Conservation (phyloP, 2,329 filamentous ascomycete genomes). For the Ophiocordyceps robertsii region DNA sequence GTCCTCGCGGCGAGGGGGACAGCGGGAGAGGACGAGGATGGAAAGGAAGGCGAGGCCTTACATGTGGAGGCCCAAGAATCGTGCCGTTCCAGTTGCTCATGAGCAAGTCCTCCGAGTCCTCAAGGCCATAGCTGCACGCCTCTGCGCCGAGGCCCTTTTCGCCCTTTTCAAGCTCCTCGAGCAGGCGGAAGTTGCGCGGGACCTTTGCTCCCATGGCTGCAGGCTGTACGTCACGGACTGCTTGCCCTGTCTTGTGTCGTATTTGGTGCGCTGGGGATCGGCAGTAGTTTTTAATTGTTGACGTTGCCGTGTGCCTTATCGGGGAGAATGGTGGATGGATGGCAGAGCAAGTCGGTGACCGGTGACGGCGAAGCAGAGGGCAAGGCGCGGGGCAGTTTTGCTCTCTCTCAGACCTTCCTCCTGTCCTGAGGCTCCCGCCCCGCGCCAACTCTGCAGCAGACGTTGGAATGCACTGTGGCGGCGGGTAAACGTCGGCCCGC, state of each 20-base stretch:
- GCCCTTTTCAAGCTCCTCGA: constrained; percentile 97
- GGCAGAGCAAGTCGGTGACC: not conserved
- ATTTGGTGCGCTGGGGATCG: too few relatives aligned
- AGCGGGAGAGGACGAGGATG: not conserved
- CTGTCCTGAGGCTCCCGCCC: not conserved
- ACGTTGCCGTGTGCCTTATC: too few relatives aligned
- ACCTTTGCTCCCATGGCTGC: constrained; percentile 41
- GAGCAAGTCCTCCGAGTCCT: constrained; percentile 83
- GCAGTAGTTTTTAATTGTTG: too few relatives aligned
- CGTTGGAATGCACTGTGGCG: too few relatives aligned
- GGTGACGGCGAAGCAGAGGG: not conserved
- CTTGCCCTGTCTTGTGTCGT: not conserved
- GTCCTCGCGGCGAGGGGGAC: not conserved
- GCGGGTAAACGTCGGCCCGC: too few relatives aligned
- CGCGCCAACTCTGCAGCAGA: too few relatives aligned
- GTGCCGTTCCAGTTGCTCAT: constrained; percentile 99
- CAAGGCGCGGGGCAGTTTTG: not conserved
- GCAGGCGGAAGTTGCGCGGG: constrained; percentile 87
- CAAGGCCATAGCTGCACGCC: constrained; percentile 91
- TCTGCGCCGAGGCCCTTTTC: constrained; percentile 96
- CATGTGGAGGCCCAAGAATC: constrained; percentile 90
- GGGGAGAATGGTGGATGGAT: too few relatives aligned
- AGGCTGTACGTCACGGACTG: not conserved
- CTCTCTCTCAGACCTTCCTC: too few relatives aligned
- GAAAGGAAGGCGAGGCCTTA: constrained; percentile 32